These are phyloP conservation scores for Lolium perenne DNA, from an alignment of 176 grass and related monocot species.

Conservation along the genomic window DNA sequence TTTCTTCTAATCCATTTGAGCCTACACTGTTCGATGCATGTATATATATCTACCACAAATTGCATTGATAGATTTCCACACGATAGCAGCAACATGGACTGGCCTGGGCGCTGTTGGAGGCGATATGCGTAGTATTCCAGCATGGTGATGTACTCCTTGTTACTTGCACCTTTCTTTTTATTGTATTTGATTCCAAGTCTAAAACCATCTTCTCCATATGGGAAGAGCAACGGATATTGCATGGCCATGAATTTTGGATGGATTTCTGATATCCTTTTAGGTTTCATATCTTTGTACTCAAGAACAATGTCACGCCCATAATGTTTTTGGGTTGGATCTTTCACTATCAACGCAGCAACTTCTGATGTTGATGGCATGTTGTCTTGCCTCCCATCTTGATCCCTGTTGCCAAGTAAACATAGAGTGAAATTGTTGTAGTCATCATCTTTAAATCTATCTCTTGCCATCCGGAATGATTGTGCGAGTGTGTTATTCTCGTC, in stretches of 20 bases:
- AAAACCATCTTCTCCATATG: conserved; percentile 51
- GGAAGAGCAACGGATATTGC: conserved; percentile 38
- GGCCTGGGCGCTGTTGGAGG: background rate
- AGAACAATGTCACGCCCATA: conserved; percentile 36
- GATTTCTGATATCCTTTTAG: conserved; percentile 27
- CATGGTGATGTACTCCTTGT: conserved; percentile 30
- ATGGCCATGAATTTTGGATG: conserved; percentile 43
- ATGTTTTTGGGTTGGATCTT: background rate
- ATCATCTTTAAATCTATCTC: conserved; percentile 38
- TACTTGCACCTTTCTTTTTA: background rate
- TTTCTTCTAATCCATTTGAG: background rate
- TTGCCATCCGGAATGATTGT: conserved; percentile 48
- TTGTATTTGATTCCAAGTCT: background rate
- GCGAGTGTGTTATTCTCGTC: conserved; percentile 37
- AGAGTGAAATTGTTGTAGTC: conserved; percentile 26
- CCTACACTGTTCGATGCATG: conserved; percentile 7
- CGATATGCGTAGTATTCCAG: conserved; percentile 36
- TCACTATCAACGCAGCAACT: conserved; percentile 35
- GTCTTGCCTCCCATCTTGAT: conserved; percentile 24
- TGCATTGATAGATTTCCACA: conserved; percentile 29
- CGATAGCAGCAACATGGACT: background rate
- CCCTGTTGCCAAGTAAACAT: background rate
- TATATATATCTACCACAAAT: conserved; percentile 12
- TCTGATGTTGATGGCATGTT: conserved; percentile 32
- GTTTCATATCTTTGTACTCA: background rate